These are phyloP conservation scores for Inonotus hispidus DNA, from an alignment of 1,284 basidiomycete species.

Conservation along the genomic window DNA sequence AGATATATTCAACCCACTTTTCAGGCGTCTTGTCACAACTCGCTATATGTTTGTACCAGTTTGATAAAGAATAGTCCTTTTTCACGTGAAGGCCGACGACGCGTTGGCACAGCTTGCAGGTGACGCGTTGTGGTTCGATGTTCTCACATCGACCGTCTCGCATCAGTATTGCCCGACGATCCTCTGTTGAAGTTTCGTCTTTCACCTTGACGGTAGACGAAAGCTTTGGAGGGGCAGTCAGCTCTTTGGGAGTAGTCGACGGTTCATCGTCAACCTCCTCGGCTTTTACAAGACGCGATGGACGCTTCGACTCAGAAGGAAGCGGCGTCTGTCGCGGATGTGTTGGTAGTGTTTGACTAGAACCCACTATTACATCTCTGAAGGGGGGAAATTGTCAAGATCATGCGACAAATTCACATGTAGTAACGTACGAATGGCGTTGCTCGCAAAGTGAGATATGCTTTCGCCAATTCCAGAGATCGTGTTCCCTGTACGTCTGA, in stretches of 20 bases:
- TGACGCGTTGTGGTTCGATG: slow-evolving; percentile 14
- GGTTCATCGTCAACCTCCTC: slow-evolving; percentile 1
- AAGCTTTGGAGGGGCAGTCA: slow-evolving; percentile 3
- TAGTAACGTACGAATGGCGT: slow-evolving; percentile 3
- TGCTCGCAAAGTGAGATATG: slow-evolving; percentile 12
- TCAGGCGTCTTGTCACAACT: slow-evolving; percentile 9
- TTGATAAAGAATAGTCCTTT: slow-evolving; percentile 17
- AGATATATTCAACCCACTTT: slow-evolving; percentile 1
- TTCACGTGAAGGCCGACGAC: slow-evolving; percentile 16
- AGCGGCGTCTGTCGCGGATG: neutral
- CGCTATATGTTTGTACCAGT: slow-evolving; percentile 14
- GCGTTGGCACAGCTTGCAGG: slow-evolving; percentile 12
- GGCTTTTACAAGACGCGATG: neutral
- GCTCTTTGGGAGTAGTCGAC: neutral
- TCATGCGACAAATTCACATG: neutral
- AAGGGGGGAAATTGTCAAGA: neutral
- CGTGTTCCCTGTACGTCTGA: slow-evolving; percentile 11
- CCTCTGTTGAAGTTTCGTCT: slow-evolving; percentile 10
- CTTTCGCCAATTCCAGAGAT: slow-evolving; percentile 17
- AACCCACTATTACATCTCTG: neutral
- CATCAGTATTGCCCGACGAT: slow-evolving; percentile 7
- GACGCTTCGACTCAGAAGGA: neutral
- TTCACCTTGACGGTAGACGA: neutral
- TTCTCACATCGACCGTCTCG: slow-evolving; percentile 12
- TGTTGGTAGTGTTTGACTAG: neutral